Base-by-base conservation (phyloP, 108 stramenopile genomes). In the Discostella stelligeroides region DNA sequence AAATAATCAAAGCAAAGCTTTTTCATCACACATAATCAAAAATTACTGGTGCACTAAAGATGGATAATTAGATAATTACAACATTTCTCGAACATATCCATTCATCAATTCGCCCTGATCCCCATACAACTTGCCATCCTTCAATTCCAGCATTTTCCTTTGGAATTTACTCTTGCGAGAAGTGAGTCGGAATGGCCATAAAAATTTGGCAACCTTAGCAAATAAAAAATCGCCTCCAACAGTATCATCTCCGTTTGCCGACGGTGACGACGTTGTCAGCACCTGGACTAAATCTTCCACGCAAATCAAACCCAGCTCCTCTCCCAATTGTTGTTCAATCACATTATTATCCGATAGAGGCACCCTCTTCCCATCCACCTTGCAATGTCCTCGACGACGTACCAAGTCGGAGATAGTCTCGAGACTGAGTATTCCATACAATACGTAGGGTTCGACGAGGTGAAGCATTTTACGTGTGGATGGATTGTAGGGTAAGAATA, bases 251-350 rank as follows among this genome's bases (percentile, higher is more conserved):
- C 46, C 21, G 38, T 45, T 38, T 29, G 48, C 21, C 59, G n/a
- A 72, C 64, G 28, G 57, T 39, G 40, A 41, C 58, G 66, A 13
- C n/a, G 63, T 54, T 27, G 77, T 69, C 49, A 95, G 61, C 63
- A 86, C 91, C 50, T 92, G 90, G 11, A 95, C 84, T 73, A 95
- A 75, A 85, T 95, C 94, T 66, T 95, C 94, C 64, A 89, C 87
- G 73, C 94, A 95, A 73, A 95, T 90, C 42, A 95, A 72, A 1
- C 88, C 92, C 17, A 45, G 12, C 27, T 78, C 78, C n/a, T 82
- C 83, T 13, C 94, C 94, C 64, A 95, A 73, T 10, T 81, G 79
- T 23, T 80, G 56, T 68, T 95, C 94, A 48, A 95, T 84, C 15
- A 92, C 82, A 71, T 85, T 90, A 60, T 95, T 95, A 67, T 95